Evolutionary conservation across 352 stramenopile species (phyloP).

Genomic region (Pythium insidiosum): DNA sequence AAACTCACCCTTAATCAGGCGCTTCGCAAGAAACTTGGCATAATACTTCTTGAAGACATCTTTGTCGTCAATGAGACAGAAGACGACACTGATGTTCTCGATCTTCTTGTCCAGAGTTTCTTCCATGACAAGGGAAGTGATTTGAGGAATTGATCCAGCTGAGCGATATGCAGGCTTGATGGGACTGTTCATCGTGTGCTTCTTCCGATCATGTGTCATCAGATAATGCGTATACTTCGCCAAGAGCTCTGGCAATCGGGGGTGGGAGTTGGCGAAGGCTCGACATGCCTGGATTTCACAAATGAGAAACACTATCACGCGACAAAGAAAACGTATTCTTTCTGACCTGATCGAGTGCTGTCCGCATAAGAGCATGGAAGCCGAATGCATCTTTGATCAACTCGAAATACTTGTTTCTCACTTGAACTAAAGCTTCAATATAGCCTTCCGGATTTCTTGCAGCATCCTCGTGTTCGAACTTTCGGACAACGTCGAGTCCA

Average conservation of each 20-base stretch:
- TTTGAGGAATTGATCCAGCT: neutral
- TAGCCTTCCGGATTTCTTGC: constrained; percentile 77
- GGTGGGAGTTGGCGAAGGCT: constrained; percentile 78
- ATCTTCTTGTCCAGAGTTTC: constrained; percentile 73
- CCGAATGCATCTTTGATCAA: constrained; percentile 81
- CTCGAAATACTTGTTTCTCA: constrained; percentile 78
- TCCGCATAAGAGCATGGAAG: constrained; percentile 77
- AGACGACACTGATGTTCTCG: constrained; percentile 75
- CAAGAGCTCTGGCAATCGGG: constrained; percentile 64
- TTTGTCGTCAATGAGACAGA: constrained; percentile 86
- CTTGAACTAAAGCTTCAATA: constrained; percentile 76
- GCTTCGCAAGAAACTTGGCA: constrained; percentile 76
- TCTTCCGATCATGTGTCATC: constrained; percentile 69
- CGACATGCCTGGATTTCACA: constrained; percentile 48
- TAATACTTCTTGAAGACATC: constrained; percentile 89
- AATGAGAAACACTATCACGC: neutral
- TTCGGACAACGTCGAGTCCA: constrained; percentile 66
- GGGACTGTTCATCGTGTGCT: constrained; percentile 9
- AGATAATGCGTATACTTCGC: constrained; percentile 82
- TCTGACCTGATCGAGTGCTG: constrained; percentile 69
- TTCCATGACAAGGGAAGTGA: constrained; percentile 30
- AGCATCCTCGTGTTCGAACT: constrained; percentile 76
- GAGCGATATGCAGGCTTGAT: neutral
- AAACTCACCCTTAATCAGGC: constrained; percentile 84
- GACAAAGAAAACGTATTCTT: neutral